These are phyloP conservation scores for Picea engelmannii DNA, from an alignment of 83 land plant species.

Conservation along the genomic window DNA sequence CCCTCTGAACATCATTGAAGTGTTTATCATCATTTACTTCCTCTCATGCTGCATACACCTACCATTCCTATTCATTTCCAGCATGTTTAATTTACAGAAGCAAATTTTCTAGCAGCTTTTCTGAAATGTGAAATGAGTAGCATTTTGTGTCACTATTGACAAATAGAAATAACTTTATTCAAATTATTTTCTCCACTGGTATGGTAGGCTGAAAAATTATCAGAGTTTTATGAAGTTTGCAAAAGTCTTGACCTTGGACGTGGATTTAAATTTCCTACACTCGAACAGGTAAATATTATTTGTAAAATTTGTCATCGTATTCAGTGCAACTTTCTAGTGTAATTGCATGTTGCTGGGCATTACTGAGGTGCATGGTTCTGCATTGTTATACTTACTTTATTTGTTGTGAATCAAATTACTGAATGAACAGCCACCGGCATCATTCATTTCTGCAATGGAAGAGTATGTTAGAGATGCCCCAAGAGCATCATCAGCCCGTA, in stretches of 20 bases:
- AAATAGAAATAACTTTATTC: conserved; percentile 2
- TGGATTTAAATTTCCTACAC: conserved; percentile 74
- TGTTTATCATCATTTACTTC: not conserved
- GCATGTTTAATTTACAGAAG: too few species aligned
- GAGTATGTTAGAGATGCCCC: too few species aligned
- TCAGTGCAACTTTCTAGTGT: conserved; percentile 3
- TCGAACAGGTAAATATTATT: conserved; percentile 76
- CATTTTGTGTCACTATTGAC: not conserved
- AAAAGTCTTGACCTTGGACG: conserved; percentile 91
- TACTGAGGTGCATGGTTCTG: not conserved
- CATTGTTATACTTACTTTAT: not conserved
- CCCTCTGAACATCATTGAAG: not conserved
- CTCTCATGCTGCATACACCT: not conserved
- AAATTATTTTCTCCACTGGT: not conserved
- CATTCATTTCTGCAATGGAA: conserved; percentile 53
- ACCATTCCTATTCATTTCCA: not conserved
- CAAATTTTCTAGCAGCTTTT: not conserved
- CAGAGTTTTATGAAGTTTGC: conserved; percentile 96
- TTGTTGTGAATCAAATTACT: not conserved
- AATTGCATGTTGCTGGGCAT: not conserved
- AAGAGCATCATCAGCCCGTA: conserved; percentile 17
- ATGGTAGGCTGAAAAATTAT: conserved; percentile 83
- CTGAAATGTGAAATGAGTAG: not conserved
- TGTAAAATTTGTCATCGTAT: conserved; percentile 2
- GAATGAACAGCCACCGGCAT: conserved; percentile 83